Evolutionary conservation across 441 rosid species (phyloP).

Genomic region (Jatropha multifida): DNA sequence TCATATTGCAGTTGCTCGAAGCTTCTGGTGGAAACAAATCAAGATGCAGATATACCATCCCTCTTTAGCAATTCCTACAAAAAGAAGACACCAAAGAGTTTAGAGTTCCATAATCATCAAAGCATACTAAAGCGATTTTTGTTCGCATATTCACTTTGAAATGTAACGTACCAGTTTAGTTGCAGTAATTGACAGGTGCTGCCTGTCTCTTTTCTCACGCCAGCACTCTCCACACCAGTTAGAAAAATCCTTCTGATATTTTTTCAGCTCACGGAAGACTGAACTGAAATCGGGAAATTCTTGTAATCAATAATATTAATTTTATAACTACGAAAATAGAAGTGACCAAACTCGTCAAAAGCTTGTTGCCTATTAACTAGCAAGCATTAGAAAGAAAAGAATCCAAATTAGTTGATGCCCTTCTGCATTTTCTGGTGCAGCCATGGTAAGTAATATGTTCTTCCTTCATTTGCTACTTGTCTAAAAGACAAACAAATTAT

Average conservation of each 20-base stretch:
- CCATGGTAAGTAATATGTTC: constrained; percentile 4
- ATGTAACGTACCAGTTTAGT: constrained; percentile 53
- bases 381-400: not conserved
- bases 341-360: not conserved
- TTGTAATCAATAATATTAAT: not conserved
- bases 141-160: not conserved
- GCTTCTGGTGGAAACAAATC: constrained; percentile 21
- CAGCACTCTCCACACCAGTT: constrained; percentile 88
- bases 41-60: constrained; percentile 41
- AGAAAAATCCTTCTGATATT: constrained; percentile 65
- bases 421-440: not conserved
- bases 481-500: not conserved
- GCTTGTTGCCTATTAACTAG: not conserved
- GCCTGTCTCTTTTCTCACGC: constrained; percentile 61
- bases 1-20: constrained; percentile 29
- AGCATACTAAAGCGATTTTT: not conserved
- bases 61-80: constrained; percentile 55
- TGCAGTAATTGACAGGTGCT: constrained; percentile 44
- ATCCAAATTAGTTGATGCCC: not conserved
- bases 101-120: not conserved
- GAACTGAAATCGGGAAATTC: constrained; percentile 40
- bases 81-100: constrained; percentile 2
- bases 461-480: not conserved
- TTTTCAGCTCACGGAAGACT: constrained; percentile 75
- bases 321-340: not conserved